phyloP scores from a whole-genome alignment of 2,329 filamentous ascomycete species.

The Bipolaris oryzae region DNA sequence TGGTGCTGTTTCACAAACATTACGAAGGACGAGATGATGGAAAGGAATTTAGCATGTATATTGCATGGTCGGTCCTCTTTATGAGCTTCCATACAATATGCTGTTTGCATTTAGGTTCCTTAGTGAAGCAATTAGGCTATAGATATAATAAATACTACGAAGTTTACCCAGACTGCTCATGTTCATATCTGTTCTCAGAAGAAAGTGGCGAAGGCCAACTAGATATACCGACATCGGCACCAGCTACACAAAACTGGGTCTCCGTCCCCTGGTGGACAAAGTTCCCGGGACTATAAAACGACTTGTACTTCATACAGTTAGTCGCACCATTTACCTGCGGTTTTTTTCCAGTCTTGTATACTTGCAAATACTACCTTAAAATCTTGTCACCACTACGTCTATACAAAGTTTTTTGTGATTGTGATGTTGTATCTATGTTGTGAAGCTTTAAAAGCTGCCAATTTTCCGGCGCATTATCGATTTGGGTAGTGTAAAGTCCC shows the following conservation, averaged over 20 bases:
- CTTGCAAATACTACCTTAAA: too few relatives aligned
- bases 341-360: too few relatives aligned
- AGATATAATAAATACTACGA: conserved; percentile 27
- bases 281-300: too few relatives aligned
- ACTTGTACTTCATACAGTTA: too few relatives aligned
- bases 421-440: too few relatives aligned
- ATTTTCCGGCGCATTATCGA: not conserved
- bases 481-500: too few relatives aligned
- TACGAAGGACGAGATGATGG: conserved; percentile 22
- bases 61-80: conserved; percentile 13
- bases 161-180: not conserved
- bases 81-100: conserved; percentile 12
- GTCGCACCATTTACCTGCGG: too few relatives aligned
- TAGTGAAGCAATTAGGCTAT: conserved; percentile 13
- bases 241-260: not conserved
- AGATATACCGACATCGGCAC: conserved; percentile 3
- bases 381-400: too few relatives aligned
- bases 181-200: not conserved
- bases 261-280: too few relatives aligned
- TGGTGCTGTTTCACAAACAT: conserved; percentile 19
- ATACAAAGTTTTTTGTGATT: too few relatives aligned
- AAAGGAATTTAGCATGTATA: conserved; percentile 17
- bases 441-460: not conserved
- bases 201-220: not conserved
- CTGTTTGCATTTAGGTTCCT: conserved; percentile 19